Evolutionary conservation across 495 filamentous ascomycete species (phyloP).

Genomic region (Aspergillus baeticus): DNA sequence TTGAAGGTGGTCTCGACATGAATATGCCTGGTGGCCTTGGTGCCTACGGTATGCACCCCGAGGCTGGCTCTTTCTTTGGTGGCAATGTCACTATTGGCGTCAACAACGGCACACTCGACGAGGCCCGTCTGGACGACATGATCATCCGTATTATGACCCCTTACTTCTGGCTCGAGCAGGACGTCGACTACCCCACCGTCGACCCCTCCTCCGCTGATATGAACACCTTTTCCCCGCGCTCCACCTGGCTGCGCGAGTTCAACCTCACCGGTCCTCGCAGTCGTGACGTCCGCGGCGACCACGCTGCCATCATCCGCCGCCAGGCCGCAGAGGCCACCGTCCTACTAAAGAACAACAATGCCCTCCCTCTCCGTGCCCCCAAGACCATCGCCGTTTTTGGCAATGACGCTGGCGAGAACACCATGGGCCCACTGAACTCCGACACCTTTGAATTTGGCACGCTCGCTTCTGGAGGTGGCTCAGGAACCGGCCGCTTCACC

Average conservation of each 20-base stretch:
- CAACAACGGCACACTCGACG: neutral
- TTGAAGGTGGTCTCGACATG: conserved; percentile 7
- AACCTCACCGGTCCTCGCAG: conserved; percentile 1
- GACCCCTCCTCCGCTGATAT: neutral
- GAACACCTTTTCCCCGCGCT: neutral
- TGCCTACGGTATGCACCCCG: neutral
- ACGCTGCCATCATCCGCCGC: neutral
- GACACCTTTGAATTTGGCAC: neutral
- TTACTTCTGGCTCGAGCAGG: conserved; percentile 7
- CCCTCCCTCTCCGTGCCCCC: neutral
- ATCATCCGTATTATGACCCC: conserved; percentile 6
- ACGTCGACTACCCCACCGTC: neutral
- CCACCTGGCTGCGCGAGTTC: neutral
- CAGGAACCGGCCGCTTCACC: conserved; percentile 1
- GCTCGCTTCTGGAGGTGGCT: conserved; percentile 4
- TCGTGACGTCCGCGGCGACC: conserved; percentile 5
- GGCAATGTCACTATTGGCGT: neutral
- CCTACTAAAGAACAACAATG: conserved; percentile 5
- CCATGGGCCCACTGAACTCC: neutral
- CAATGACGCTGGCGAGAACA: neutral
- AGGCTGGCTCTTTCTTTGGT: neutral
- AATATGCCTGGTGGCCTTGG: conserved; percentile 5
- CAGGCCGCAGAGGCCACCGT: conserved; percentile 4
- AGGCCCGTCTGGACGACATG: conserved; percentile 1
- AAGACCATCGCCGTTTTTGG: conserved; percentile 2